phyloP scores from a whole-genome alignment of 83 land plant genomes.

The Thuja plicata region DNA sequence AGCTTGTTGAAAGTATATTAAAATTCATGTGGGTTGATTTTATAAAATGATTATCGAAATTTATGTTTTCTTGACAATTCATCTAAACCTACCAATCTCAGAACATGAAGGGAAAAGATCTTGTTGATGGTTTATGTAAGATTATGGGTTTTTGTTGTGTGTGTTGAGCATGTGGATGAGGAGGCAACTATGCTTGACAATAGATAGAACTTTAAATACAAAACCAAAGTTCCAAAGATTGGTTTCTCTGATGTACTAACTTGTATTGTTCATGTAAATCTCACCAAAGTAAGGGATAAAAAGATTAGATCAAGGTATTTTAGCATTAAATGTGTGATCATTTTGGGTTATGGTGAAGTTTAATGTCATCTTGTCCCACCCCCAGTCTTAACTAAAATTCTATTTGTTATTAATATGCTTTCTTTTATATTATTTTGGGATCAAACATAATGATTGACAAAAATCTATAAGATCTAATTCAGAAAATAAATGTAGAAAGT shows the following conservation, averaged over 20 bases:
- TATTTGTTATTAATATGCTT: no score
- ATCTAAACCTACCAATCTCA: not conserved
- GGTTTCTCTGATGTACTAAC: not conserved
- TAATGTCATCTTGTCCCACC: not conserved
- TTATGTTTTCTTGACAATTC: no score
- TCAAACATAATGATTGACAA: no score
- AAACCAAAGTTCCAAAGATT: no score
- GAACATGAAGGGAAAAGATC: not conserved
- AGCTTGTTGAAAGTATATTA: not conserved
- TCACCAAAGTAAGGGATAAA: not conserved
- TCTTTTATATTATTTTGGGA: no score
- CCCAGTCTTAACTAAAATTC: no score
- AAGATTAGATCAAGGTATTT: not conserved
- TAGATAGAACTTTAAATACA: not conserved
- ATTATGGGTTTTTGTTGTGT: not conserved
- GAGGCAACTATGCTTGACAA: not conserved
- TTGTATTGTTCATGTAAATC: not conserved
- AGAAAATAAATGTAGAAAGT: constrained; percentile 9
- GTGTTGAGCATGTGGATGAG: not conserved
- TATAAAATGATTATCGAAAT: no score
- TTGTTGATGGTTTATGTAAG: not conserved
- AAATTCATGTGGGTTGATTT: no score
- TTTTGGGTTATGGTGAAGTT: not conserved
- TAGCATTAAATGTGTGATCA: not conserved
- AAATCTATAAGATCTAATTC: no score